Base-by-base conservation (phyloP, 257 asterid genomes). In the Ocimum tenuiflorum region DNA sequence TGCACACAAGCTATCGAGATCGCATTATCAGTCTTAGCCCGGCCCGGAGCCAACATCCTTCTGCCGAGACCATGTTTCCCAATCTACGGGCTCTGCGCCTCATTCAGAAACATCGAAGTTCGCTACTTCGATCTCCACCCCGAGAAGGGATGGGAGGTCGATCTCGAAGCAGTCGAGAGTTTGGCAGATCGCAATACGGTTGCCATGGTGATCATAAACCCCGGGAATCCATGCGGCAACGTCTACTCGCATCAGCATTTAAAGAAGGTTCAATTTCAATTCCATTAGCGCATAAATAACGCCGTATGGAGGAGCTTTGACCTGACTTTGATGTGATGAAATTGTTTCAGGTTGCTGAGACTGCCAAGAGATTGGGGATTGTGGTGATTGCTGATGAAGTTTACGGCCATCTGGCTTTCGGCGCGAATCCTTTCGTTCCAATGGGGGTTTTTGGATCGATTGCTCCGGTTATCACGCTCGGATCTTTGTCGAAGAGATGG, bases 141-240 rank as follows among this genome's bases (percentile, higher is more conserved):
- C 2, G 90, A 71, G 11, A 67, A 82, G 24, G 84, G 81, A 11
- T 91, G 98, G 95, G 95, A 88, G 77, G 95, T 91, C 50, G 85
- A 91, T 75, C 86, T 91, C 7, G 9, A 68, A 19, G 76, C 86
- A 11, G 85, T 88, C 2, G 86, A 81, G 73, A 77, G 81, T 46
- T 85, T 91, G 43, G 95, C 91, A 0, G 96, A 91, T 75, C 84
- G 74, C 53, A 89, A 88, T 29, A 91, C 98, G 0, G 81, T 88
- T 7, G 96, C 84, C 8, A 73, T 91, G 55, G 96, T 83, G 19
- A 67, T 86, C 73, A 91, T 91, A 46, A 91, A 91, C 77, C 98
- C 97, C 0, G 98, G 96, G 9, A 91, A 91, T 82, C 98, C 98
- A 6, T 91, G 98, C 75, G 98, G 98, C 41, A 91, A 81, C 56